Evolutionary conservation across 1,139 yeast species (phyloP), one percentile per base, ranked within the genome.

Genomic region (Kodamaea derodonti): DNA sequence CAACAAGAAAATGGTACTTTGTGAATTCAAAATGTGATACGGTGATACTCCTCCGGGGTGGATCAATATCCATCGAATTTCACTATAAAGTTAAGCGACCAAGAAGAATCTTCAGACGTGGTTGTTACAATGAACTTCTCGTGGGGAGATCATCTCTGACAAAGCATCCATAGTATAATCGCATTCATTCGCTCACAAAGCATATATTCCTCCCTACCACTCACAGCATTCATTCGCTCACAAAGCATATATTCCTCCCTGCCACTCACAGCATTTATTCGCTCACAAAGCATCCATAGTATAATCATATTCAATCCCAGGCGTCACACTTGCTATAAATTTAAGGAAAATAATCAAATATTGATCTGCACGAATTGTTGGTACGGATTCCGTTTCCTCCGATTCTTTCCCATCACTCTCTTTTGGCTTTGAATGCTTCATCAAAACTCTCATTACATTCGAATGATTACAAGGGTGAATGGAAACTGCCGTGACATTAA

Each of bases 391-490:
- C n/a, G 6, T 6, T 7, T 7, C 7, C n/a, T 24, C 26, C n/a
- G 7, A 8, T 8, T n/a, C 26, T 24, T 13, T 6, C 5, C 7
- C 7, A 8, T 24, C 26, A 13, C n/a, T 11, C 12, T 25, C 35
- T 7, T 23, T 27, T 17, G 15, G 61, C 54, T 41, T 60, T 50
- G 54, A 68, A 51, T 60, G 75, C 58, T 80, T 84, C 74, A 92
- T 78, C 43, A 92, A 66, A 27, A 87, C 84, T 49, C 80, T 80
- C 98, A 92, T 92, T 14, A 92, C 98, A 29, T 84, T 79, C 4
- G 97, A 88, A 56, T 92, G 99, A 46, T 83, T 81, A 57, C 99
- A 92, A 1, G 99, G 99, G 55, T 92, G 99, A 35, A 92, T 90
- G 7, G 95, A 86, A 6, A 94, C 90, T 14, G 94, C 74, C 0